Conservation (phyloP, 495 filamentous ascomycete genomes). For the Penicillium egyptiacum region DNA sequence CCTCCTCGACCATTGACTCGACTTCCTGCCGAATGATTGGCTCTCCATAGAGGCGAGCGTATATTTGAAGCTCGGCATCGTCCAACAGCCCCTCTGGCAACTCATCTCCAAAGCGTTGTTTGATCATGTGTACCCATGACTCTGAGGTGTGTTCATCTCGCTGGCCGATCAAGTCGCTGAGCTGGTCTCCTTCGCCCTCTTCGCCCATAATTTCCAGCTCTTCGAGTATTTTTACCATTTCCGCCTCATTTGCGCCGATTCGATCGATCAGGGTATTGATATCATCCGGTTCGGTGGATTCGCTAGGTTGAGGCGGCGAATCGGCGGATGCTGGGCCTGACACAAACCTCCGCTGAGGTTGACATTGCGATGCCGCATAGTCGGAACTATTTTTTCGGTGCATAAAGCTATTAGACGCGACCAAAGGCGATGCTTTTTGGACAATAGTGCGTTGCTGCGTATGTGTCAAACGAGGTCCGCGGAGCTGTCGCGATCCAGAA, state of each 20-base stretch:
- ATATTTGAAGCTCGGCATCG: slow-evolving; percentile 68
- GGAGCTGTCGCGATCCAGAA: slow-evolving; percentile 31
- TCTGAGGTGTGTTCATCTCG: slow-evolving; percentile 52
- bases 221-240: slow-evolving; percentile 37
- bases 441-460: slow-evolving; percentile 19
- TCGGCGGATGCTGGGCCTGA: slow-evolving; percentile 30
- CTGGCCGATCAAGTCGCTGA: slow-evolving; percentile 28
- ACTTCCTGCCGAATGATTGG: slow-evolving; percentile 47
- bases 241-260: slow-evolving; percentile 39
- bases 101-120: slow-evolving; percentile 72
- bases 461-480: slow-evolving; percentile 26
- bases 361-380: slow-evolving; percentile 3
- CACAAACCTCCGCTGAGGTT: slow-evolving; percentile 20
- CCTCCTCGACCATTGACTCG: slow-evolving; percentile 37
- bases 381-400: not conserved
- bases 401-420: slow-evolving; percentile 1
- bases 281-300: slow-evolving; percentile 23
- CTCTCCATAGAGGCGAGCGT: slow-evolving; percentile 77
- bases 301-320: slow-evolving; percentile 13
- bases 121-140: slow-evolving; percentile 63
- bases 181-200: slow-evolving; percentile 19
- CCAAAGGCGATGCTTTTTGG: slow-evolving; percentile 11
- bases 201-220: slow-evolving; percentile 37
- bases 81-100: slow-evolving; percentile 73
- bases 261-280: slow-evolving; percentile 42